Conservation (phyloP, 305 asterid species). For the Ajuga reptans region DNA sequence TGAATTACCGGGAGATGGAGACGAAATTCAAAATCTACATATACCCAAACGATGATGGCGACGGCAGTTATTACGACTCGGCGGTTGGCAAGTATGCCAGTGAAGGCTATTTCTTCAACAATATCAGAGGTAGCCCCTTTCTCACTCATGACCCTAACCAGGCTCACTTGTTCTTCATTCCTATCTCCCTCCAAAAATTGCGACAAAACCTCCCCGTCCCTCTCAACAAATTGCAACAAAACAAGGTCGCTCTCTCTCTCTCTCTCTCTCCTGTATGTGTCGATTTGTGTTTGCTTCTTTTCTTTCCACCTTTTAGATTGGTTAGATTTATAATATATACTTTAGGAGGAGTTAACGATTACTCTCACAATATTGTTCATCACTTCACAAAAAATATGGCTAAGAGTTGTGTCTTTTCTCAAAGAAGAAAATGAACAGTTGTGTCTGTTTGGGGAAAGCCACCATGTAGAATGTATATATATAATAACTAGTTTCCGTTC, state of each 20-base stretch:
- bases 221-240: neutral
- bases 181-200: slow-evolving; percentile 18
- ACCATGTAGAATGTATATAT: slow-evolving; percentile 17
- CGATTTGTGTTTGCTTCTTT: neutral
- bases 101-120: slow-evolving; percentile 20
- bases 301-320: too few species aligned
- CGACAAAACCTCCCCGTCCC: neutral
- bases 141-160: slow-evolving; percentile 8
- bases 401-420: too few species aligned
- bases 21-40: slow-evolving; percentile 23
- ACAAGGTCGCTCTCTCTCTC: neutral
- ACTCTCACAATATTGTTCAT: too few species aligned
- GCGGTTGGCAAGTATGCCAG: slow-evolving; percentile 18
- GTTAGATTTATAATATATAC: too few species aligned
- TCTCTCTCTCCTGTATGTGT: neutral
- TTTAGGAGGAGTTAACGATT: too few species aligned
- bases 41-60: slow-evolving; percentile 10
- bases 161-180: slow-evolving; percentile 26
- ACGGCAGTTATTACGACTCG: neutral
- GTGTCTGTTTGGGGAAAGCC: slow-evolving; percentile 18
- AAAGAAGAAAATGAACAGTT: slow-evolving; percentile 7
- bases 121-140: slow-evolving; percentile 14
- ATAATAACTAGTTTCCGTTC: neutral
- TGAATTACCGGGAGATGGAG: slow-evolving; percentile 26
- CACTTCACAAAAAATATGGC: too few species aligned